Evolutionary conservation across 2,329 filamentous ascomycete genomes (phyloP).

Genomic region (Rutstroemia sp.): DNA sequence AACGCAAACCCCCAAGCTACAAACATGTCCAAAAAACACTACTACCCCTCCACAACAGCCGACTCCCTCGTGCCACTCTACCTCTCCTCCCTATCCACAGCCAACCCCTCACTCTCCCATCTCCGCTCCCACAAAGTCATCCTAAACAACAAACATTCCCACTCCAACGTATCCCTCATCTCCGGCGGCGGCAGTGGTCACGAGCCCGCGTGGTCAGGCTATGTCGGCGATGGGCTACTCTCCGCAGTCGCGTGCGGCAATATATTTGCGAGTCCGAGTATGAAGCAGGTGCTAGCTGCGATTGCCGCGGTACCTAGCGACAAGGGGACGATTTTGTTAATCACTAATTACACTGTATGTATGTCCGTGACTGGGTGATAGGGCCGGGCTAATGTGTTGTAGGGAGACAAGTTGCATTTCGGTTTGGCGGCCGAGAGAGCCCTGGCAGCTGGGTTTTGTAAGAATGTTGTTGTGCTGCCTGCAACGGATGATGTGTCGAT

Average conservation of each 20-base stretch:
- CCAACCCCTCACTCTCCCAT: constrained; percentile 33
- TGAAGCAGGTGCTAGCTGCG: constrained; percentile 53
- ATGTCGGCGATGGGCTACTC: constrained; percentile 55
- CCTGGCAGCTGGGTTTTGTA: constrained; percentile 40
- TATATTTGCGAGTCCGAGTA: constrained; percentile 57
- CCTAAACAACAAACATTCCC: constrained; percentile 35
- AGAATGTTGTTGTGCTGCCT: constrained; percentile 41
- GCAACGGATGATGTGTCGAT: constrained; percentile 61
- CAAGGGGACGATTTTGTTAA: constrained; percentile 35
- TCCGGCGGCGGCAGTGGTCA: constrained; percentile 27
- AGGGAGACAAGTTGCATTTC: constrained; percentile 35
- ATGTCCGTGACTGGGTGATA: too few relatives aligned
- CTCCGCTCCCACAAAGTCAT: constrained; percentile 30
- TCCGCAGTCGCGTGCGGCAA: constrained; percentile 53
- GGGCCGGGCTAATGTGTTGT: constrained; percentile 47
- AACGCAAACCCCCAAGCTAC: neutral
- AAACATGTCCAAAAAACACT: constrained; percentile 36
- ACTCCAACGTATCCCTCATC: constrained; percentile 18
- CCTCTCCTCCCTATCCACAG: constrained; percentile 38
- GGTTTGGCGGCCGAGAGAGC: constrained; percentile 34
- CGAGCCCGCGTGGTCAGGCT: constrained; percentile 51
- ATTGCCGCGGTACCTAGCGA: constrained; percentile 48
- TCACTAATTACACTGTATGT: neutral
- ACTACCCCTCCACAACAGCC: constrained; percentile 42
- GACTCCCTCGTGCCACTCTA: constrained; percentile 39